Percentiles rank a stretch among this genome's conserved stretches.
These are phyloP conservation scores for Saccharomycopsis hybrid DNA, from an alignment of 1,139 yeast species.

Conservation along the genomic window DNA sequence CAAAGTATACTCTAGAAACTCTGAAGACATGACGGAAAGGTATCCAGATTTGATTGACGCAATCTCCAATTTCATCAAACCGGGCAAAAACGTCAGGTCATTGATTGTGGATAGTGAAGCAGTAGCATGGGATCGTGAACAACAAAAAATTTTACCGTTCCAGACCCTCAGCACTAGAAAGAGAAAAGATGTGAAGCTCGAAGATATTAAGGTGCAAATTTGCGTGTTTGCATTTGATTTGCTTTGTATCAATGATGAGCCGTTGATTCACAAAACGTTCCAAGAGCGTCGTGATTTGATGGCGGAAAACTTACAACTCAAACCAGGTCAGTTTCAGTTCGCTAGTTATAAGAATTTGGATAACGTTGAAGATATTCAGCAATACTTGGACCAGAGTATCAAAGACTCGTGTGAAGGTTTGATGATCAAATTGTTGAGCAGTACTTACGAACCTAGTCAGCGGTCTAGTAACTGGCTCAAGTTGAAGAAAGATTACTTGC, in stretches of 20 bases:
- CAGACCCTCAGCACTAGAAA: constrained; percentile 90
- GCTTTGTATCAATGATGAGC: constrained; percentile 62
- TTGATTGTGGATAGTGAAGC: constrained; percentile 93
- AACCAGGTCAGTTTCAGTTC: constrained; percentile 74
- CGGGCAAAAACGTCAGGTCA: constrained; percentile 37
- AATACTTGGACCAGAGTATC: constrained; percentile 83
- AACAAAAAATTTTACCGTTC: constrained; percentile 77
- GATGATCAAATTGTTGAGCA: constrained; percentile 89
- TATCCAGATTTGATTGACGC: constrained; percentile 84
- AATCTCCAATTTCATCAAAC: constrained; percentile 51
- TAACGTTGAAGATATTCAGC: constrained; percentile 72
- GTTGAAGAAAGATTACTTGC: constrained; percentile 86
- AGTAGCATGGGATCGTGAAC: constrained; percentile 91
- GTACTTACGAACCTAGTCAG: constrained; percentile 89
- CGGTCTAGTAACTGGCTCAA: constrained; percentile 95
- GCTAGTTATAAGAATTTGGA: constrained; percentile 73
- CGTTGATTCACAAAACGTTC: constrained; percentile 63
- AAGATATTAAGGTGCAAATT: constrained; percentile 82
- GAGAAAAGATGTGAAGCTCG: constrained; percentile 83
- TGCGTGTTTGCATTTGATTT: constrained; percentile 91
- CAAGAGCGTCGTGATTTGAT: constrained; percentile 63
- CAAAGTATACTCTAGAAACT: constrained; percentile 82
- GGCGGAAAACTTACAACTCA: constrained; percentile 47
- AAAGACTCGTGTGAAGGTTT: constrained; percentile 92
- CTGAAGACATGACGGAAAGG: constrained; percentile 94